A percentile compares a stretch with the other conserved stretches of the same genome.
Evolutionary conservation across 371 early-diverging fungal species (phyloP).

Genomic region (Rhizopus sp.): DNA sequence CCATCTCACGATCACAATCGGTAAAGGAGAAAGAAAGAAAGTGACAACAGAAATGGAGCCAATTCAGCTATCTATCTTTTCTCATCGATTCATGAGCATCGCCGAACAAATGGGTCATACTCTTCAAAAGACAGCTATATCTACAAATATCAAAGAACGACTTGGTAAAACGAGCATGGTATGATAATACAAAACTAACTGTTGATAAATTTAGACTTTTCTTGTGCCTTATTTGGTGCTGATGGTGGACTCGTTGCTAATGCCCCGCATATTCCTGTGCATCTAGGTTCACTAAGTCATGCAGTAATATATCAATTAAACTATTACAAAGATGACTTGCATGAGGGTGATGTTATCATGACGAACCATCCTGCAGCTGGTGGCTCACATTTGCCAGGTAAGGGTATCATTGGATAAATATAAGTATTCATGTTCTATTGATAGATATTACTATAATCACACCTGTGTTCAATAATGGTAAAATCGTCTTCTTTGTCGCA

Average conservation of each 20-base stretch:
- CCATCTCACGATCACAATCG: conserved; percentile 77
- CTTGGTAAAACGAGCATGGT: conserved; percentile 22
- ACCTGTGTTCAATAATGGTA: conserved; percentile 85
- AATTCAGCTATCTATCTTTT: conserved; percentile 89
- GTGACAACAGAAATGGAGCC: conserved; percentile 73
- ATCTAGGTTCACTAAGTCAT: conserved; percentile 92
- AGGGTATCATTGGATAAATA: background rate
- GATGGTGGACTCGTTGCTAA: conserved; percentile 90
- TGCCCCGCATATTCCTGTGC: conserved; percentile 95
- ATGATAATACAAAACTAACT: background rate
- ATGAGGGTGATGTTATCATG: conserved; percentile 92
- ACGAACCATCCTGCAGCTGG: conserved; percentile 97
- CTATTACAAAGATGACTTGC: conserved; percentile 61
- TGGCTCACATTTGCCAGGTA: conserved; percentile 90
- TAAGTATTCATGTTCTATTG: background rate
- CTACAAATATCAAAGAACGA: conserved; percentile 97
- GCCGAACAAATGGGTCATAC: conserved; percentile 98
- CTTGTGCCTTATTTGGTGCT: conserved; percentile 95
- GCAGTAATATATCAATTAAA: conserved; percentile 90
- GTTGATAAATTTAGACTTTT: conserved; percentile 73
- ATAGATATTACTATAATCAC: conserved; percentile 94
- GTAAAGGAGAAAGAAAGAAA: conserved; percentile 46
- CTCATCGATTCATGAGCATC: conserved; percentile 96
- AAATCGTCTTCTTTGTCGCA: conserved; percentile 93
- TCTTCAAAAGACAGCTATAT: conserved; percentile 91